These are phyloP conservation scores for Fusarium pilosicola DNA, from an alignment of 2,329 filamentous ascomycete species.

Conservation along the genomic window DNA sequence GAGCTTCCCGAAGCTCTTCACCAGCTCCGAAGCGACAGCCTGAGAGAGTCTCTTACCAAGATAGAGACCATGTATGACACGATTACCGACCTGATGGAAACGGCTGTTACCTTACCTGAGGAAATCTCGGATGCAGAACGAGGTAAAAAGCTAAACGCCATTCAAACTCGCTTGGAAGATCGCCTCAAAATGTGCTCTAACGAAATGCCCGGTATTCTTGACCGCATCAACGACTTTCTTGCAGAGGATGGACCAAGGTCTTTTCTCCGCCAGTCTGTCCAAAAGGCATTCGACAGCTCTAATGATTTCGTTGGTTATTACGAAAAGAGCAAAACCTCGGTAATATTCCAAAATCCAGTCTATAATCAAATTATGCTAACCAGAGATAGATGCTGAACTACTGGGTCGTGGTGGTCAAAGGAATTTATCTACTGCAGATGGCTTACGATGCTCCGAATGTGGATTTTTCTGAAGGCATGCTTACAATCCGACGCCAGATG, in stretches of 20 bases:
- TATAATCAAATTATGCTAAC: not conserved
- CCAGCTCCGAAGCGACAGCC: not conserved
- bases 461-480: not conserved
- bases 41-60: not conserved
- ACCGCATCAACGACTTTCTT: not conserved
- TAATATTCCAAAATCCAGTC: fast-evolving
- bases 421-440: not conserved
- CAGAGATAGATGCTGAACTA: not conserved
- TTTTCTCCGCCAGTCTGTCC: not conserved
- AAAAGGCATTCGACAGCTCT: not conserved
- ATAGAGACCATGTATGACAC: not conserved
- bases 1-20: not conserved
- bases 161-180: not conserved
- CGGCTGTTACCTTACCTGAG: not conserved
- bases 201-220: not conserved
- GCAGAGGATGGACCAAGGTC: not conserved
- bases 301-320: not conserved
- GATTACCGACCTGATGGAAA: not conserved
- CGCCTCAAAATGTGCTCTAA: not conserved
- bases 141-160: not conserved
- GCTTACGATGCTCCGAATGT: not conserved
- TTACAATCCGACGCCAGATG: not conserved
- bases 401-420: fast-evolving
- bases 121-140: not conserved
- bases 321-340: not conserved